phyloP scores from a whole-genome alignment of 768 basidiomycete genomes.

The Suillus clintonianus region DNA sequence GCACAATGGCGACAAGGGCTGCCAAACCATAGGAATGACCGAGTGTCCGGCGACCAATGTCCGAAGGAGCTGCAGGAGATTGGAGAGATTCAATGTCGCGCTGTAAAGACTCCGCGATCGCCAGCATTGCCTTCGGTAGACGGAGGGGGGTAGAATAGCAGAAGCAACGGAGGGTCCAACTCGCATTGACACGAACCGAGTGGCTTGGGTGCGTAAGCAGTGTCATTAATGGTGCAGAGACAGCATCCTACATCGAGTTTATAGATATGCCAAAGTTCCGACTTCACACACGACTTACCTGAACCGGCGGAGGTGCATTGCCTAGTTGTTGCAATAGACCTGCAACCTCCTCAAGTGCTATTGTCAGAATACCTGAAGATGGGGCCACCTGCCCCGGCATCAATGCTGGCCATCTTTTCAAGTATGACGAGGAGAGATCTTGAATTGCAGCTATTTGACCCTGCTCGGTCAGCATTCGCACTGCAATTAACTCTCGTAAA shows the following conservation, averaged over 20 bases:
- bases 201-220: constrained; percentile 87
- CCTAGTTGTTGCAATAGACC: constrained; percentile 87
- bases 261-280: background rate
- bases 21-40: constrained; percentile 92
- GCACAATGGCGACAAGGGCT: constrained; percentile 82
- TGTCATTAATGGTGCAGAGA: constrained; percentile 82
- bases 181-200: constrained; percentile 80
- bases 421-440: constrained; percentile 77
- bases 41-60: constrained; percentile 69
- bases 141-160: constrained; percentile 87
- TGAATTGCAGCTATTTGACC: constrained; percentile 91
- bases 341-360: constrained; percentile 82
- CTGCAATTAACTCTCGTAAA: constrained; percentile 83
- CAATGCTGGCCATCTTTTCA: constrained; percentile 92
- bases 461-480: constrained; percentile 88
- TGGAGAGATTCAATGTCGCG: constrained; percentile 77
- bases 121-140: constrained; percentile 76
- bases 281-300: constrained; percentile 44
- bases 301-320: constrained; percentile 87
- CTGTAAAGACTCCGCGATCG: constrained; percentile 78
- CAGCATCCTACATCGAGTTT: constrained; percentile 59
- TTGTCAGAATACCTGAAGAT: constrained; percentile 61
- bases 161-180: constrained; percentile 89
- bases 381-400: constrained; percentile 84
- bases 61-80: constrained; percentile 70